These are phyloP conservation scores for Lepidium didymum DNA, from an alignment of 345 rosid species.

Conservation along the genomic window DNA sequence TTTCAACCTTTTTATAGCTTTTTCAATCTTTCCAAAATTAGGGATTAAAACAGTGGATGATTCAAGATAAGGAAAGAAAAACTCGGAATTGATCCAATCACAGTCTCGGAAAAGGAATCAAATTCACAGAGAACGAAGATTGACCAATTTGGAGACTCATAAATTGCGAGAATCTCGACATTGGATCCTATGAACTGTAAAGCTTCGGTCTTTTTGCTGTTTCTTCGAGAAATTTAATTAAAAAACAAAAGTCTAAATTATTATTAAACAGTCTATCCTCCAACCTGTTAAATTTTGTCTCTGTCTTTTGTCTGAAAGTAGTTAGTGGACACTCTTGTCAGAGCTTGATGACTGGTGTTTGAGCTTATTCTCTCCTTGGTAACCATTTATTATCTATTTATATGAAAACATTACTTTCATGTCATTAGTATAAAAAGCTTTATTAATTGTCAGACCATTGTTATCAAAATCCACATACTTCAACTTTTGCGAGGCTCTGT, in stretches of 20 bases:
- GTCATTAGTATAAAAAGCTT: too few relatives aligned
- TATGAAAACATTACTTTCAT: background rate
- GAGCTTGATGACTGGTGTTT: slow-evolving; percentile 5
- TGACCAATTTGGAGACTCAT: background rate
- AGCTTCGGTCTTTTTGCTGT: slow-evolving; percentile 4
- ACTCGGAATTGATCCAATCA: background rate
- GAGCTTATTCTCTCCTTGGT: background rate
- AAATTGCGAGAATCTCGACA: slow-evolving; percentile 16
- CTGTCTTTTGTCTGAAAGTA: slow-evolving; percentile 19
- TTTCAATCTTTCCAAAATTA: background rate
- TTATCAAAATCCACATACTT: background rate
- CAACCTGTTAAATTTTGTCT: slow-evolving; percentile 26
- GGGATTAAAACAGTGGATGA: slow-evolving; percentile 10
- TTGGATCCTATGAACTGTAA: slow-evolving; percentile 31
- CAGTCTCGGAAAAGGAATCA: background rate
- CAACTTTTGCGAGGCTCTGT: background rate
- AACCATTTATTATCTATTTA: background rate
- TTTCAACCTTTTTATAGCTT: background rate
- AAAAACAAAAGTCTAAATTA: background rate
- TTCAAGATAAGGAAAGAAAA: background rate
- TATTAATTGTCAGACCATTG: background rate
- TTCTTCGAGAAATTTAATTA: background rate
- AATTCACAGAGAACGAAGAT: slow-evolving; percentile 1
- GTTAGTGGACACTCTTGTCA: slow-evolving; percentile 27
- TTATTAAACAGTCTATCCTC: slow-evolving; percentile 16